Base-by-base conservation (phyloP, 2,329 filamentous ascomycete species). In the Penicillium italicum region DNA sequence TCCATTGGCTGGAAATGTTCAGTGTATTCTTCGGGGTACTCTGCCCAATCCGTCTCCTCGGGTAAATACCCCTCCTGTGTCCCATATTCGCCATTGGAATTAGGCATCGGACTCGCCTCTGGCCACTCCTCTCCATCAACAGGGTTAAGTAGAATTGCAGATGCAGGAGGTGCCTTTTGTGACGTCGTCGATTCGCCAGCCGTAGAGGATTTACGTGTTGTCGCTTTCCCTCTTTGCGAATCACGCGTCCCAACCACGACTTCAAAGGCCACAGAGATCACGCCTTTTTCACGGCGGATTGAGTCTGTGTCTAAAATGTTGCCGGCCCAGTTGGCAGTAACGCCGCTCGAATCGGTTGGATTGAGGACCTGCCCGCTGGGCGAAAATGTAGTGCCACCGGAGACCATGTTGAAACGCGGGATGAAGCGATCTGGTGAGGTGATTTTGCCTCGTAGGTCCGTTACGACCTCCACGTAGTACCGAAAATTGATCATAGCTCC, bases 401-500 rank as follows among this genome's bases (percentile, higher is more conserved):
- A 74, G 41, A 76, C 83, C 64, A 83, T 76, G 50, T 79, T 80
- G 46, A 81, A 72, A 40, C 78, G 80, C 10, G 81, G 82, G 18
- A 86, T 75, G 62, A 83, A 82, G 40, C 85, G 82, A 66, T 91
- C 87, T 48, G 91, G 85, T n/a, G 84, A 85, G 1, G 87, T 84
- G 38, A 97, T 77, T 69, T 91, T 94, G 36, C 93, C 93, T 44
- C 94, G 92, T 0, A 97, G 80, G 69, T 99, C 94, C 22, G 97
- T 85, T 28, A 97, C 87, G 2, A 97, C 90, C 72, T 99, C 94
- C 20, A 97, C 82, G 63, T 92, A 90, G 69, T 99, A 97, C 63
- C 88, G 90, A 77, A 99, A 97, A 65, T 87, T 91, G 62, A 99
- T 94, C 86, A 97, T 94, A 33, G 90, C 87, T 4, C 93, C 91